phyloP scores from a whole-genome alignment of 2,329 filamentous ascomycete genomes.

The Cladophialophora exuberans region DNA sequence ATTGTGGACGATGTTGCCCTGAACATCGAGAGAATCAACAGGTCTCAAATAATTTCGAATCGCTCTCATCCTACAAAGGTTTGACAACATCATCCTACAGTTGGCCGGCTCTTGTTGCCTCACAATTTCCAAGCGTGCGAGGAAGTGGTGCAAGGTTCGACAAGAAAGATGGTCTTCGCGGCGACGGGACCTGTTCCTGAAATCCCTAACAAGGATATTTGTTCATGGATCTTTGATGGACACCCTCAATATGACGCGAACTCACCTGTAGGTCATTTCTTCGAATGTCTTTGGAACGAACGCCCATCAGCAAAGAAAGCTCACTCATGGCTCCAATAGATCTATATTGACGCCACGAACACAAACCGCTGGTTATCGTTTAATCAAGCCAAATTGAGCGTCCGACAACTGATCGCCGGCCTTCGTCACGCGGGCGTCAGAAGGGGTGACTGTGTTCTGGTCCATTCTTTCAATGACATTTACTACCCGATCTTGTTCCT shows the following conservation, averaged over 20 bases:
- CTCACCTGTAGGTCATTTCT: slow-evolving; percentile 43
- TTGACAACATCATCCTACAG: no score
- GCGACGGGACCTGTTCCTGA: slow-evolving; percentile 39
- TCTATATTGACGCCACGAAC: slow-evolving; percentile 55
- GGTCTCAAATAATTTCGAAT: no score
- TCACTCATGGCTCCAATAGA: slow-evolving; percentile 31
- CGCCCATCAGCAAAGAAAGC: no score
- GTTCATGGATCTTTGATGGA: slow-evolving; percentile 60
- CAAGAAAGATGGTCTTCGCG: slow-evolving; percentile 8
- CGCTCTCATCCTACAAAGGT: no score
- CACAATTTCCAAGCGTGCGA: neutral
- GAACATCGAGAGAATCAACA: no score
- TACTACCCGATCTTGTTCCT: slow-evolving; percentile 45
- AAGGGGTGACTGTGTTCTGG: slow-evolving; percentile 57
- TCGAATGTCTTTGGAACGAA: no score
- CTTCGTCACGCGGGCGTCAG: slow-evolving; percentile 38
- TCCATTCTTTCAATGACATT: slow-evolving; percentile 58
- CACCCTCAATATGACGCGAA: slow-evolving; percentile 53
- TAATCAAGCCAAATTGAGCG: slow-evolving; percentile 32
- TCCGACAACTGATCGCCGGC: slow-evolving; percentile 57
- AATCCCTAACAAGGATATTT: slow-evolving; percentile 50
- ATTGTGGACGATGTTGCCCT: no score
- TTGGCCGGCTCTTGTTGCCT: no score
- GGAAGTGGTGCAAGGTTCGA: neutral
- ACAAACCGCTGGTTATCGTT: slow-evolving; percentile 32